phyloP scores from a whole-genome alignment of 2,329 filamentous ascomycete species.

The Kalmusia sp. region DNA sequence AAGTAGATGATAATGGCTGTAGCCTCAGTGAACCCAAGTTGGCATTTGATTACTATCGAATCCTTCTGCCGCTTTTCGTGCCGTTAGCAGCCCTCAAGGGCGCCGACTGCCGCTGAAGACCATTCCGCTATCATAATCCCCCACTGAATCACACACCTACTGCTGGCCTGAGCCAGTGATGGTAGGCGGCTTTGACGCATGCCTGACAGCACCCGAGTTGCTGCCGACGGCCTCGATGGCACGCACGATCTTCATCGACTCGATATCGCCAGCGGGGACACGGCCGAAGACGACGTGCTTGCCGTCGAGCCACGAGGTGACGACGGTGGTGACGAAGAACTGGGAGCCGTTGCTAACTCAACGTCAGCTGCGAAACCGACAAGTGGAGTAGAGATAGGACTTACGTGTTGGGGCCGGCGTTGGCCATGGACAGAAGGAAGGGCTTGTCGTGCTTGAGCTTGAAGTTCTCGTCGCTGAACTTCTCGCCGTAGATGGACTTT shows the following conservation, averaged over 20 bases:
- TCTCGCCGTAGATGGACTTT: constrained; percentile 94
- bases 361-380: constrained; percentile 21
- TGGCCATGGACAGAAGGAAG: constrained; percentile 92
- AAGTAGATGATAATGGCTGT: constrained; percentile 1
- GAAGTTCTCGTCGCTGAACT: constrained; percentile 96
- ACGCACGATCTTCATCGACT: constrained; percentile 63
- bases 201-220: constrained; percentile 60
- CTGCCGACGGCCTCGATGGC: constrained; percentile 66
- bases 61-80: constrained; percentile 15
- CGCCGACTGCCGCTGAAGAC: constrained; percentile 13
- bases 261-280: constrained; percentile 63
- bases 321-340: constrained; percentile 75
- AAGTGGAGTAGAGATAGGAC: constrained; percentile 22
- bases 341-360: constrained; percentile 70
- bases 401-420: constrained; percentile 91
- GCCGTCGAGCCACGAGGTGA: constrained; percentile 74
- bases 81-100: constrained; percentile 10
- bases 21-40: background rate
- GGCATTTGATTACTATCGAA: constrained; percentile 21
- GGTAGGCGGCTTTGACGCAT: constrained; percentile 57
- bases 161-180: constrained; percentile 59
- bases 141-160: constrained; percentile 42
- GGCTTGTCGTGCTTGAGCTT: constrained; percentile 73
- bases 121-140: constrained; percentile 11
- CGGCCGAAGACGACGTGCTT: constrained; percentile 87